Conservation (phyloP, 78 protist species). For the Anaeramoeba flamelloides region DNA sequence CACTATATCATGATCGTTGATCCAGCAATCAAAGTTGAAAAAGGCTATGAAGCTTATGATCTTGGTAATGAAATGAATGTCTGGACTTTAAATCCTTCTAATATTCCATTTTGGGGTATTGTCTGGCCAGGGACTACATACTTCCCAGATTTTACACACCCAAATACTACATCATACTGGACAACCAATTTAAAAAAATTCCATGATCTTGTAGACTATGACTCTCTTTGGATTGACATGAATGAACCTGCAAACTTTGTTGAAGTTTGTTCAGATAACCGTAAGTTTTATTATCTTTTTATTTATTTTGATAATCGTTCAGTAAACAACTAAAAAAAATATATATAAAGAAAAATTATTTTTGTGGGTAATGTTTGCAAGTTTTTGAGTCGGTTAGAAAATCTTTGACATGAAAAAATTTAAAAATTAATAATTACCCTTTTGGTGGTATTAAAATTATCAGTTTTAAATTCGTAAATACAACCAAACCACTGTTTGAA, state of each 20-base stretch:
- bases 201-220: neutral
- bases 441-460: too few species aligned
- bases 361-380: too few species aligned
- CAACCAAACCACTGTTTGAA: too few species aligned
- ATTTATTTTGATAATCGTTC: too few species aligned
- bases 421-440: too few species aligned
- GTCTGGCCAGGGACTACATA: neutral
- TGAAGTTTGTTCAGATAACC: neutral
- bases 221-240: conserved; percentile 17
- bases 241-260: conserved; percentile 18
- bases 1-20: conserved; percentile 6
- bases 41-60: conserved; percentile 2
- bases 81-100: neutral
- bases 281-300: too few species aligned
- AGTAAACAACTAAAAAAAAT: too few species aligned
- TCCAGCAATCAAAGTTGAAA: conserved; percentile 5
- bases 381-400: too few species aligned
- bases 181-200: neutral
- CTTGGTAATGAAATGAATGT: neutral
- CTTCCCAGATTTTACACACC: conserved; percentile 12
- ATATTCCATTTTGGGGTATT: neutral
- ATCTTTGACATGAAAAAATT: too few species aligned
- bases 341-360: too few species aligned
- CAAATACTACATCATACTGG: neutral
- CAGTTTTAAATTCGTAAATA: too few species aligned